Evolutionary conservation across 306 rosid species (phyloP).

Genomic region (Dryas octopetala): DNA sequence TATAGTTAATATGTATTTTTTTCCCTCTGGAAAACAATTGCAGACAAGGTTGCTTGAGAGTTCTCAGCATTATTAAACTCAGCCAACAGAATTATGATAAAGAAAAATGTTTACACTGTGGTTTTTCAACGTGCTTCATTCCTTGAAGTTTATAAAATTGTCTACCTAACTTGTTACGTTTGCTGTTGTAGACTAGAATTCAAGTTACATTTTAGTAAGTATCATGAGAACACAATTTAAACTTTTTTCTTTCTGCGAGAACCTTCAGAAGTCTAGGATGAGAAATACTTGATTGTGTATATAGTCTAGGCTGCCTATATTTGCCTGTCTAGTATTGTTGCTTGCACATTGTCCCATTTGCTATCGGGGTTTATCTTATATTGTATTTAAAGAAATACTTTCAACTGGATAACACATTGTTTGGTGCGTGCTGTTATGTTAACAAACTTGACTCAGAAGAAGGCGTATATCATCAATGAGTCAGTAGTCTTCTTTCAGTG

Average conservation of each 20-base stretch:
- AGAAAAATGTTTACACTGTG: neutral
- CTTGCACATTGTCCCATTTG: neutral
- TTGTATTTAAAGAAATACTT: neutral
- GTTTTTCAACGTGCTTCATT: neutral
- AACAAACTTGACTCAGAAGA: neutral
- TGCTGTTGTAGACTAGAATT: neutral
- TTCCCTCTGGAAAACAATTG: conserved; percentile 8
- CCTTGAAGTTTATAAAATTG: neutral
- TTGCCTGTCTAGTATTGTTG: neutral
- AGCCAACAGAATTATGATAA: neutral
- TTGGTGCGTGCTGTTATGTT: neutral
- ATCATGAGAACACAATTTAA: no score
- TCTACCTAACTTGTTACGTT: neutral
- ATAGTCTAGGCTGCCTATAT: neutral
- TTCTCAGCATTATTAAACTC: neutral
- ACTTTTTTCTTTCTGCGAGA: neutral
- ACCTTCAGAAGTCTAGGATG: neutral
- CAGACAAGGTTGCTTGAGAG: conserved; percentile 1
- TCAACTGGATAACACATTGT: neutral
- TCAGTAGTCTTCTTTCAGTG: neutral
- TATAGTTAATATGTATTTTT: neutral
- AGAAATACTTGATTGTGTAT: neutral
- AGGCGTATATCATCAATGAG: neutral
- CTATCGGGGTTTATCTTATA: neutral
- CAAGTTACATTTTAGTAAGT: conserved; percentile 1